Percentiles rank a stretch among this genome's conserved stretches.
Conservation (phyloP, 768 basidiomycete species). For the Boletales sp. region DNA sequence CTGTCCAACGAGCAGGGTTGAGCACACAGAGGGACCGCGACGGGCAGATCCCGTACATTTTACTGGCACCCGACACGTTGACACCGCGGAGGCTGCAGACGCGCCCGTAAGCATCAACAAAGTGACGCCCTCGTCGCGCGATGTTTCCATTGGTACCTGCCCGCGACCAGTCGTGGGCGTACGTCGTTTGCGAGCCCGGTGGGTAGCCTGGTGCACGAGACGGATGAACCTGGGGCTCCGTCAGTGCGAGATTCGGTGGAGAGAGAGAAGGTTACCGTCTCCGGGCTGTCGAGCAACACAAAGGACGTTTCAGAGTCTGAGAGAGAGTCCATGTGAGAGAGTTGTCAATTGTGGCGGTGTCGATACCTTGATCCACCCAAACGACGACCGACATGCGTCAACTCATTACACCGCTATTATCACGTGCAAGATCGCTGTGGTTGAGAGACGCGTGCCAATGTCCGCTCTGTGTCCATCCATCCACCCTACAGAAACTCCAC, state of each 20-base stretch:
- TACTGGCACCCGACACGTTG: constrained; percentile 79
- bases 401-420: too few relatives aligned
- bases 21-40: constrained; percentile 19
- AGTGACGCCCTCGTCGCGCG: constrained; percentile 67
- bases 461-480: constrained; percentile 67
- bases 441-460: constrained; percentile 85
- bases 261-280: not conserved
- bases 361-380: too few relatives aligned
- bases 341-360: too few relatives aligned
- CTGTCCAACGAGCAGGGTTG: constrained; percentile 32
- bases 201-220: constrained; percentile 41
- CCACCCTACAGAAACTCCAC: constrained; percentile 74
- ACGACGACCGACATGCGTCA: too few relatives aligned
- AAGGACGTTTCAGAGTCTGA: constrained; percentile 47
- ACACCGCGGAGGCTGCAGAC: constrained; percentile 81
- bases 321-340: constrained; percentile 21
- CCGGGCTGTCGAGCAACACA: constrained; percentile 37
- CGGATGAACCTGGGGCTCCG: constrained; percentile 37
- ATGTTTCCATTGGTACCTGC: constrained; percentile 54
- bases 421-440: constrained; percentile 42
- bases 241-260: not conserved
- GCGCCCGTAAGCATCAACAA: constrained; percentile 76
- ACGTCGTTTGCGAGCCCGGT: constrained; percentile 48
- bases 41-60: constrained; percentile 49
- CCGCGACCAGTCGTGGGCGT: constrained; percentile 72